These are phyloP conservation scores for Pichia sp. DNA, from an alignment of 1,139 yeast genomes.

Conservation along the genomic window DNA sequence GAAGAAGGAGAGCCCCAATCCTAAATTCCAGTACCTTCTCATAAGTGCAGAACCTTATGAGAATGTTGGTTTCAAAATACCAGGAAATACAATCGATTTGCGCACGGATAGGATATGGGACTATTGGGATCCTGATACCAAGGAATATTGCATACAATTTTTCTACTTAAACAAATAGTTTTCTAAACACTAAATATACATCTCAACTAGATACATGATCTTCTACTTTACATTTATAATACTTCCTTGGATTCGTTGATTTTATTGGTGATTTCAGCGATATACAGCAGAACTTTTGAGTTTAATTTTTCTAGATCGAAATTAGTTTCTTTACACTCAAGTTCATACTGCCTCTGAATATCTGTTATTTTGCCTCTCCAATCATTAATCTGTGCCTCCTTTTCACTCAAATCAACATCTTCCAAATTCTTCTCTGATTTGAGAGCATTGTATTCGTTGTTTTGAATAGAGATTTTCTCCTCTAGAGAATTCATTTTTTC, in stretches of 20 bases:
- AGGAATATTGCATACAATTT: constrained; percentile 66
- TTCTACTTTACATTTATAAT: constrained; percentile 5
- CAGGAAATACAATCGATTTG: constrained; percentile 52
- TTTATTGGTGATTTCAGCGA: constrained; percentile 45
- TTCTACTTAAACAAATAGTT: constrained; percentile 35
- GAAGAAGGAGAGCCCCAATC: constrained; percentile 42
- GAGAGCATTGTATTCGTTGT: constrained; percentile 43
- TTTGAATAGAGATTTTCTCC: constrained; percentile 44
- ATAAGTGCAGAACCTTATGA: constrained; percentile 83
- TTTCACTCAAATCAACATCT: constrained; percentile 49
- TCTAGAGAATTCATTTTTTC: constrained; percentile 52
- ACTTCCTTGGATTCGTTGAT: constrained; percentile 24
- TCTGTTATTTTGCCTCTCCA: constrained; percentile 46
- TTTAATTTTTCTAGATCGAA: constrained; percentile 52
- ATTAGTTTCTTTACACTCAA: constrained; percentile 51
- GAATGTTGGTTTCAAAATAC: constrained; percentile 65
- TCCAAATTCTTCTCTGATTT: constrained; percentile 48
- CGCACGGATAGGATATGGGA: constrained; percentile 56
- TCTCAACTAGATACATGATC: constrained; percentile 6
- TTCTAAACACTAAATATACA: background rate
- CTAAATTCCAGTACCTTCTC: constrained; percentile 59
- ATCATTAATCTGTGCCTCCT: constrained; percentile 42
- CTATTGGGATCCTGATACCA: constrained; percentile 64
- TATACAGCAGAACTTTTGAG: constrained; percentile 46
- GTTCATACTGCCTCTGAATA: constrained; percentile 43